These are phyloP conservation scores for Ramalina intermedia DNA, from an alignment of 495 filamentous ascomycete species.

Conservation along the genomic window DNA sequence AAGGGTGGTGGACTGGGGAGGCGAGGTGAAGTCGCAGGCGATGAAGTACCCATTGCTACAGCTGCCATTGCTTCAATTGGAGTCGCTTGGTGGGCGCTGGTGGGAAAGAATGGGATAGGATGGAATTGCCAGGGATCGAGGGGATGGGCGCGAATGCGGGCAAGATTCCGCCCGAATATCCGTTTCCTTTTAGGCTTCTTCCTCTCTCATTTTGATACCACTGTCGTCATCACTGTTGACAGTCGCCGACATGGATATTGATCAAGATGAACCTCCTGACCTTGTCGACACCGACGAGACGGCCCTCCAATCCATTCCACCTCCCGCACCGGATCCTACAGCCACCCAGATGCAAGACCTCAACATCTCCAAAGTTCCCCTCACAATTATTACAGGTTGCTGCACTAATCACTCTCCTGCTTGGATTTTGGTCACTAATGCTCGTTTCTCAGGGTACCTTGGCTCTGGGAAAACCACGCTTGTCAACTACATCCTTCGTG, in stretches of 20 bases:
- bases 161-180: not conserved
- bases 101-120: not conserved
- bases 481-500: constrained; percentile 86
- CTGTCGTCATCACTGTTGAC: not conserved
- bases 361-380: constrained; percentile 53
- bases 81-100: constrained; percentile 1
- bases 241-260: constrained; percentile 5
- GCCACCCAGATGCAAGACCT: constrained; percentile 31
- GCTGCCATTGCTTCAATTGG: constrained; percentile 28
- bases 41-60: constrained; percentile 30
- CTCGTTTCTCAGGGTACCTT: constrained; percentile 47
- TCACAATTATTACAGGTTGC: constrained; percentile 85
- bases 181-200: not conserved
- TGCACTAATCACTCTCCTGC: not conserved
- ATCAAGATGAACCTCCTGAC: constrained; percentile 56
- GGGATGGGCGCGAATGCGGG: too few relatives aligned
- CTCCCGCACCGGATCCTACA: constrained; percentile 14
- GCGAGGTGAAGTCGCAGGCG: constrained; percentile 67
- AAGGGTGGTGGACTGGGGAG: constrained; percentile 81
- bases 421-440: not conserved
- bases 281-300: constrained; percentile 43
- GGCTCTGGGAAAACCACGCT: constrained; percentile 93
- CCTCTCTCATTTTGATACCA: not conserved
- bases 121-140: too few relatives aligned
- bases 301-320: constrained; percentile 11